phyloP scores from a whole-genome alignment of 2,329 filamentous ascomycete genomes.

The Fusarium zealandicum region DNA sequence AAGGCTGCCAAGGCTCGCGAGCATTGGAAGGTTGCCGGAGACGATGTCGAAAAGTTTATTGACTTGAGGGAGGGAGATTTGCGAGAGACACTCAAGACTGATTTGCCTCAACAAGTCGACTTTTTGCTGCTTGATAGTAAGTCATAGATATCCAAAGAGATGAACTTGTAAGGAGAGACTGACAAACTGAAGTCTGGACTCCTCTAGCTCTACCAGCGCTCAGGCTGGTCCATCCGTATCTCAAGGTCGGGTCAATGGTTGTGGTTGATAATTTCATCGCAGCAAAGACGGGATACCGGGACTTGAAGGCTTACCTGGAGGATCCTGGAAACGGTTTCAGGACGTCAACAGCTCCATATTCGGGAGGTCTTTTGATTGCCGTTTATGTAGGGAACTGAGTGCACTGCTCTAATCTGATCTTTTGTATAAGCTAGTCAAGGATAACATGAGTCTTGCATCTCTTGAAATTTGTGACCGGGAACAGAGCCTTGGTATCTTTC shows the following conservation, averaged over 20 bases:
- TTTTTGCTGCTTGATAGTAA: constrained; percentile 67
- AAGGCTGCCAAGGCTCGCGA: constrained; percentile 61
- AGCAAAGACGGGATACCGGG: constrained; percentile 51
- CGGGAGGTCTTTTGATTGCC: constrained; percentile 41
- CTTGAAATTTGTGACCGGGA: no score
- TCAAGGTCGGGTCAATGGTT: constrained; percentile 57
- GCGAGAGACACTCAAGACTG: constrained; percentile 57
- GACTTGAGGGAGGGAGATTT: constrained; percentile 66
- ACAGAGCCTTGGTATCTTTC: no score
- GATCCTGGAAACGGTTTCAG: constrained; percentile 57
- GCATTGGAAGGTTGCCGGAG: constrained; percentile 61
- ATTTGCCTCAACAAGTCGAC: constrained; percentile 59
- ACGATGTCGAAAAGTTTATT: constrained; percentile 57
- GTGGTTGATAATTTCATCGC: constrained; percentile 58
- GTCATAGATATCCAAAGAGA: constrained; percentile 38
- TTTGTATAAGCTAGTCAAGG: no score
- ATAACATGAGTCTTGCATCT: no score
- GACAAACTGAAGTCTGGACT: constrained; percentile 58
- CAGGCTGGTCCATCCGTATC: constrained; percentile 52
- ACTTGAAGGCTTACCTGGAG: constrained; percentile 56
- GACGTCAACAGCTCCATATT: constrained; percentile 44
- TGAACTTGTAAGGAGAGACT: not conserved
- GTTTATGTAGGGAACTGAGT: constrained; percentile 27
- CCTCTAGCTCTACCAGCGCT: constrained; percentile 61
- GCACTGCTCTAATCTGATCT: no score